A percentile compares a stretch with the other conserved stretches of the same genome.
Evolutionary conservation across 306 rosid species (phyloP).

Genomic region (Pueraria montana): DNA sequence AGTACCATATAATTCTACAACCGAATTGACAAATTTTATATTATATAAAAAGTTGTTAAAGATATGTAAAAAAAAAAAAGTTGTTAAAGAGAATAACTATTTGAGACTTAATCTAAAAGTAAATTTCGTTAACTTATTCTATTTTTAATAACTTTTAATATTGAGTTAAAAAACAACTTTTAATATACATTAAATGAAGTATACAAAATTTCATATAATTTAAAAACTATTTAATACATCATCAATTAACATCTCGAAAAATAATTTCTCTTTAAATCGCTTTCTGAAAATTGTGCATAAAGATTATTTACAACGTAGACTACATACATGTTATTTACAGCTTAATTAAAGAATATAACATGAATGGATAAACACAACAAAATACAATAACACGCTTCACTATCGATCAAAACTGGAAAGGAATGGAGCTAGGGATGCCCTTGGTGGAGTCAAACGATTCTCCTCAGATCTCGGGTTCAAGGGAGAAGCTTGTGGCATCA

Average conservation of each 20-base stretch:
- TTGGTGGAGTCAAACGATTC: slow-evolving; percentile 63
- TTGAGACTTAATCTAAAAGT: too few species aligned
- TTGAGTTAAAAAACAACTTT: too few species aligned
- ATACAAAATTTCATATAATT: too few species aligned
- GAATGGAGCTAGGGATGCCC: slow-evolving; percentile 67
- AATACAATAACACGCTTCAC: slow-evolving; percentile 39
- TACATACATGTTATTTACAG: slow-evolving; percentile 51
- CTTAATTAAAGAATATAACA: slow-evolving; percentile 41
- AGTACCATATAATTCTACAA: too few species aligned
- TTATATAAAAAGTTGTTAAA: too few species aligned
- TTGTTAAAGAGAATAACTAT: too few species aligned
- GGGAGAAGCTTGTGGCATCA: slow-evolving; percentile 77
- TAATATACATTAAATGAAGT: too few species aligned
- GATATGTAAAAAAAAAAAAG: too few species aligned
- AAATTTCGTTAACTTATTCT: too few species aligned
- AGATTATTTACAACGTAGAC: slow-evolving; percentile 11
- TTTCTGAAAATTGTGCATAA: neutral
- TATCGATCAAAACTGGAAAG: slow-evolving; percentile 87
- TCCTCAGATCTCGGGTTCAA: slow-evolving; percentile 65
- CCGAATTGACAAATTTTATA: too few species aligned
- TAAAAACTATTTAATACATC: neutral
- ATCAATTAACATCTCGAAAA: neutral
- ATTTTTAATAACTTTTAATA: too few species aligned
- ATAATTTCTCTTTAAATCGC: neutral
- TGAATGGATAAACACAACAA: slow-evolving; percentile 19